These are phyloP conservation scores for Cladorrhinum sp. DNA, from an alignment of 2,329 filamentous ascomycete species.

Conservation along the genomic window DNA sequence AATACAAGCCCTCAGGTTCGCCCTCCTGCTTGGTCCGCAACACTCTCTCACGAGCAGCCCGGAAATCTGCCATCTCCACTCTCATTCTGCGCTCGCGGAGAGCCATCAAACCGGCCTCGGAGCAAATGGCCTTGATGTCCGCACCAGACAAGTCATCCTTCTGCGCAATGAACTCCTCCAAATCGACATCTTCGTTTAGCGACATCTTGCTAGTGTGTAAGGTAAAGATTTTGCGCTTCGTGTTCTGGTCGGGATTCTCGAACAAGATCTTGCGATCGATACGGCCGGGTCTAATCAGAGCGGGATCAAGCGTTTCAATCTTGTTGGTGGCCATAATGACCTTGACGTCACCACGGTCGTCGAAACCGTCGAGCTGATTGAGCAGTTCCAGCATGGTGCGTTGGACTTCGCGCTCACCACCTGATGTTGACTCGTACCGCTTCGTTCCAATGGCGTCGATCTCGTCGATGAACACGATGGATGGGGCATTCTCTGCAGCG, in stretches of 20 bases:
- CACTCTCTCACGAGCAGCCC: slow-evolving; percentile 86
- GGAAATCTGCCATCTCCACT: slow-evolving; percentile 98
- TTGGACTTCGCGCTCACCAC: slow-evolving; percentile 95
- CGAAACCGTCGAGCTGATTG: slow-evolving; percentile 97
- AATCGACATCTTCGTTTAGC: slow-evolving; percentile 90
- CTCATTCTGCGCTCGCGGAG: slow-evolving; percentile 94
- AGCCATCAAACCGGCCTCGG: slow-evolving; percentile 91
- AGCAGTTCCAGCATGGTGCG: slow-evolving; percentile 97
- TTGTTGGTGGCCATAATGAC: slow-evolving; percentile 99
- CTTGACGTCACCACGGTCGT: slow-evolving; percentile 98
- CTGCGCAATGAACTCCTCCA: slow-evolving; percentile 97
- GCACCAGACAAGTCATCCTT: slow-evolving; percentile 97
- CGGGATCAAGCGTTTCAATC: slow-evolving; percentile 95
- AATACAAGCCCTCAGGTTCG: slow-evolving; percentile 95
- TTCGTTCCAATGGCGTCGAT: slow-evolving; percentile 99
- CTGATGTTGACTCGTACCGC: slow-evolving; percentile 95
- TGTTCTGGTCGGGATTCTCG: slow-evolving; percentile 73
- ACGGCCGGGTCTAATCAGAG: slow-evolving; percentile 91
- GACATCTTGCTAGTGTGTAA: slow-evolving; percentile 99
- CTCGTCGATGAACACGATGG: slow-evolving; percentile 98
- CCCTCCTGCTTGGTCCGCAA: slow-evolving; percentile 98
- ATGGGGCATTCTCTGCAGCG: slow-evolving; percentile 91
- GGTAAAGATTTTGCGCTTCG: slow-evolving; percentile 95
- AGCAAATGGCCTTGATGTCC: slow-evolving; percentile 99
- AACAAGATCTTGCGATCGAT: slow-evolving; percentile 96